These are phyloP conservation scores for Carpinus fangiana DNA, from an alignment of 306 rosid genomes.

Conservation along the genomic window DNA sequence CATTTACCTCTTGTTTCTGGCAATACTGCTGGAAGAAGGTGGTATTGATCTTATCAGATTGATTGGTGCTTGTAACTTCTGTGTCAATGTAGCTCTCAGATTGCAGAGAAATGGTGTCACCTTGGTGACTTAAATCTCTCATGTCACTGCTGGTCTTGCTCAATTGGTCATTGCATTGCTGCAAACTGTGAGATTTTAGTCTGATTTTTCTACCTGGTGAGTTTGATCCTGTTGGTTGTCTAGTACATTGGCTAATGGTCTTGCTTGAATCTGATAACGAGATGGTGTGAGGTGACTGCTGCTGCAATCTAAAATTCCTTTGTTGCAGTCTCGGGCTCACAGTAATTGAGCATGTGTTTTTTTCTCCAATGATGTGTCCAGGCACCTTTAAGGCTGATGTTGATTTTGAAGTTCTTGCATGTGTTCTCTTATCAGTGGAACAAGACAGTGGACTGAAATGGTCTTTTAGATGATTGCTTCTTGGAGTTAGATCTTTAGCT, in stretches of 20 bases:
- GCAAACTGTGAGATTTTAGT: conserved; percentile 44
- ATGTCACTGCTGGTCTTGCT: conserved; percentile 34
- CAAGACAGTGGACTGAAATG: conserved; percentile 30
- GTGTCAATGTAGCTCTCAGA: conserved; percentile 40
- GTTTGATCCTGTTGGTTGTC: conserved; percentile 35
- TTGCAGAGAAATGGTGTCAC: conserved; percentile 48
- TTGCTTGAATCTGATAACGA: conserved; percentile 48
- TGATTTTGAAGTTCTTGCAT: conserved; percentile 40
- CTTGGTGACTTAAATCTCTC: conserved; percentile 41
- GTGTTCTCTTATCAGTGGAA: conserved; percentile 38
- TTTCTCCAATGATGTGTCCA: conserved; percentile 36
- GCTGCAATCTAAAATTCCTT: conserved; percentile 58
- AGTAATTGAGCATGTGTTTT: conserved; percentile 31
- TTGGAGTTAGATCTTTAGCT: conserved; percentile 36
- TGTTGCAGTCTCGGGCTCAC: conserved; percentile 60
- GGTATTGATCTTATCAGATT: conserved; percentile 30
- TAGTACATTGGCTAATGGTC: conserved; percentile 39
- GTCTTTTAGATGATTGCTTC: conserved; percentile 31
- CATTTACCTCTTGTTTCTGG: conserved; percentile 50
- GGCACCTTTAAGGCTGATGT: conserved; percentile 38
- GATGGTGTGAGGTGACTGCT: conserved; percentile 49
- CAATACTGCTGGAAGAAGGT: conserved; percentile 29
- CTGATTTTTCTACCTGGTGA: conserved; percentile 43
- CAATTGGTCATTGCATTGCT: conserved; percentile 39
- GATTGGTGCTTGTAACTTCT: conserved; percentile 44